Percentiles rank a stretch among this genome's conserved stretches.
Evolutionary conservation across 2,329 filamentous ascomycete species (phyloP).

Genomic region (Paramyrothecium sp.): DNA sequence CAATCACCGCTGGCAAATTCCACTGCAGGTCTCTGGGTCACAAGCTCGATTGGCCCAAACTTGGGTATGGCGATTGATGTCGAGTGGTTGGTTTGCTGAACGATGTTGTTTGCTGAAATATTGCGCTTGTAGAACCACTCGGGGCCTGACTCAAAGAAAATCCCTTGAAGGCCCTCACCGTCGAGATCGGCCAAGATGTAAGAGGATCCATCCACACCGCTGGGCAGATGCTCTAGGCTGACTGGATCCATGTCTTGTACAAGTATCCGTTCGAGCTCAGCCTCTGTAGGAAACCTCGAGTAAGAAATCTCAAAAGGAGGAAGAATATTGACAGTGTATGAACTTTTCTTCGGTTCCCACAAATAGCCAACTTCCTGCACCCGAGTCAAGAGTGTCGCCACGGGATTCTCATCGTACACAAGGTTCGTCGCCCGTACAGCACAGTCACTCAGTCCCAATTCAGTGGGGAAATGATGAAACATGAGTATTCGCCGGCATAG

Average conservation of each 20-base stretch:
- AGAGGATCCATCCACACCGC: not conserved
- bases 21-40: not conserved
- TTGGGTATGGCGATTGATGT: not conserved
- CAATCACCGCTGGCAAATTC: not conserved
- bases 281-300: not conserved
- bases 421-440: constrained; percentile 7
- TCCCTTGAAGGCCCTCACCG: constrained; percentile 2
- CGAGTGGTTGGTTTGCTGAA: not conserved
- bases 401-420: not conserved
- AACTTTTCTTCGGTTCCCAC: not conserved
- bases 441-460: constrained; percentile 11
- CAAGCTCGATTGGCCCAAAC: not conserved
- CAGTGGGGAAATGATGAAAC: constrained; percentile 29
- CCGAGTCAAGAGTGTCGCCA: not conserved
- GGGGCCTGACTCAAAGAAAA: not conserved
- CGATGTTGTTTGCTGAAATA: not conserved
- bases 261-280: not conserved
- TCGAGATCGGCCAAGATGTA: constrained; percentile 2
- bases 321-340: not conserved
- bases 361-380: not conserved
- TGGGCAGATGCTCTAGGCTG: not conserved
- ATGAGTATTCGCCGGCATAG: constrained; percentile 28
- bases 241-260: not conserved
- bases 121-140: constrained; percentile 5
- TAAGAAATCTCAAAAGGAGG: not conserved